A percentile compares a stretch with the other conserved stretches of the same genome.
Evolutionary conservation across 176 grass and related monocot genomes (phyloP).

Genomic region (Oryza meyeriana): DNA sequence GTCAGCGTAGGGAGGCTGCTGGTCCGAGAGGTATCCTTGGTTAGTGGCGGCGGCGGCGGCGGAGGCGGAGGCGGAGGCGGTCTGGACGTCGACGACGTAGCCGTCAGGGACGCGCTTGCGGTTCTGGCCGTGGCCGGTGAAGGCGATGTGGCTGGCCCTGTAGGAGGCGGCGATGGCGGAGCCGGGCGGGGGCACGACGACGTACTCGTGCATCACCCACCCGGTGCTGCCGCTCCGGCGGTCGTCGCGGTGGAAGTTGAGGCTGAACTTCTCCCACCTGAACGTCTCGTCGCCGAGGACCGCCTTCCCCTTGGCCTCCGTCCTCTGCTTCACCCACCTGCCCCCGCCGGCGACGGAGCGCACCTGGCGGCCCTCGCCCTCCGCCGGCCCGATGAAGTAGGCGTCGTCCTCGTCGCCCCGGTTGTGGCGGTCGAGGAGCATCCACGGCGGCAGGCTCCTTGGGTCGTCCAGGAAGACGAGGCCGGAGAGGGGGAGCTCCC

Average conservation of each 20-base stretch:
- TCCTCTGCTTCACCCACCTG: constrained; percentile 4
- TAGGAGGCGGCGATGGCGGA: background rate
- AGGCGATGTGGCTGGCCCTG: constrained; percentile 16
- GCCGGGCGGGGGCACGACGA: background rate
- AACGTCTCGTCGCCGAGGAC: background rate
- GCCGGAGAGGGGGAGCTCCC: background rate
- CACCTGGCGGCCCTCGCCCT: background rate
- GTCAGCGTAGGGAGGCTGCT: too few species aligned
- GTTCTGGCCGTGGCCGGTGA: constrained; percentile 26
- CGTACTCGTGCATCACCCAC: constrained; percentile 40
- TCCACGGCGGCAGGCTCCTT: constrained; percentile 3
- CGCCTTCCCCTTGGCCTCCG: too few species aligned
- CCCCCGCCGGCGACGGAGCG: background rate
- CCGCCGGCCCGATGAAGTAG: background rate
- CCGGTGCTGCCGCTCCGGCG: constrained; percentile 1
- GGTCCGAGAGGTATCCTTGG: too few species aligned
- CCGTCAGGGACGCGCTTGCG: background rate
- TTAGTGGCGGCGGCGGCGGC: too few species aligned
- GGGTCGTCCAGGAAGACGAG: constrained; percentile 7
- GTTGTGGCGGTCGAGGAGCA: background rate
- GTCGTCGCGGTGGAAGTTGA: background rate
- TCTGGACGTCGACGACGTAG: background rate
- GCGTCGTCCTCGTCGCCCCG: background rate
- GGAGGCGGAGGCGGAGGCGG: too few species aligned
- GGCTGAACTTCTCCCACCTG: background rate